Evolutionary conservation across 2,329 filamentous ascomycete species (phyloP).

Genomic region (Venturia nashicola): DNA sequence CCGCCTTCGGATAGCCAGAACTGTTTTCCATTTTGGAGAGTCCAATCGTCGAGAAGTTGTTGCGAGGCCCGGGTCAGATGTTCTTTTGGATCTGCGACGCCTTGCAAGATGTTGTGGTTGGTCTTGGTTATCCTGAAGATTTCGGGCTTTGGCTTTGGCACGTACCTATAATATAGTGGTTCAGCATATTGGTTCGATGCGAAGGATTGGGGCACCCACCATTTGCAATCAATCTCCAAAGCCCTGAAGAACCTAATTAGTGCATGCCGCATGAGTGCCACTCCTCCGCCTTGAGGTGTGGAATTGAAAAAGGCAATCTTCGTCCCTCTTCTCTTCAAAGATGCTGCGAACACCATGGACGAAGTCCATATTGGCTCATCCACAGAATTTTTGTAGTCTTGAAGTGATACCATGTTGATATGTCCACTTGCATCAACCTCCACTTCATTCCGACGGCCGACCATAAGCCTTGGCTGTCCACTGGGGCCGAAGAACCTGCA

Average conservation of each 20-base stretch:
- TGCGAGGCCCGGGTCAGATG: constrained; percentile 53
- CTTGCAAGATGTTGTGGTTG: constrained; percentile 80
- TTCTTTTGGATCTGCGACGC: constrained; percentile 54
- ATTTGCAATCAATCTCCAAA: constrained; percentile 56
- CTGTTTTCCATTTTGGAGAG: constrained; percentile 56
- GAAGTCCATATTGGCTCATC: constrained; percentile 51
- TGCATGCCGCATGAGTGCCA: constrained; percentile 71
- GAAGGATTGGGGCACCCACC: constrained; percentile 33
- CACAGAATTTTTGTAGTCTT: constrained; percentile 51
- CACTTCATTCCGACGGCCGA: constrained; percentile 56
- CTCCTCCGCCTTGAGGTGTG: constrained; percentile 71
- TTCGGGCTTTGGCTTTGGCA: constrained; percentile 66
- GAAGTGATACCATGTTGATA: constrained; percentile 44
- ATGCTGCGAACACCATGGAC: constrained; percentile 48
- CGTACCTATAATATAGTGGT: constrained; percentile 31
- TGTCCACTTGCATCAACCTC: constrained; percentile 57
- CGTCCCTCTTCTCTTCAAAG: constrained; percentile 50
- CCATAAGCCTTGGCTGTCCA: constrained; percentile 51
- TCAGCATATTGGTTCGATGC: background rate
- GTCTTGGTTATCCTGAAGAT: constrained; percentile 79
- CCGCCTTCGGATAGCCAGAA: constrained; percentile 62
- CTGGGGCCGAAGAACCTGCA: constrained; percentile 59
- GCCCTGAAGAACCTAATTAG: constrained; percentile 58
- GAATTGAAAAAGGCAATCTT: constrained; percentile 70
- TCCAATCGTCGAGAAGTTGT: constrained; percentile 56